Conservation (phyloP, 108 stramenopile genomes). For the Skeletonema potamos region DNA sequence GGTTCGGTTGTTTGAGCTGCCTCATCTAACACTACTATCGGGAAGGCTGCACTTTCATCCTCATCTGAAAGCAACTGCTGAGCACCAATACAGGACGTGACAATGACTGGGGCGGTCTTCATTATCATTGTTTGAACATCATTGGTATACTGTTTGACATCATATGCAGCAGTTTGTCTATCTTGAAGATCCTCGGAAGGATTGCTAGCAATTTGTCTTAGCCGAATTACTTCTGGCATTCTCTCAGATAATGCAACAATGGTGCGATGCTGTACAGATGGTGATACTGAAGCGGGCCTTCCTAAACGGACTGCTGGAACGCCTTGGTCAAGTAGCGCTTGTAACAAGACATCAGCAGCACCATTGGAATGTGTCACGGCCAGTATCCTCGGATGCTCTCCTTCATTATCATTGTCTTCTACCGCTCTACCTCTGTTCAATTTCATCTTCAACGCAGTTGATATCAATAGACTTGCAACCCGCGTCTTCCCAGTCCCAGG, state of each 20-base stretch:
- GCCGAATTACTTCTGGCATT: slow-evolving; percentile 48
- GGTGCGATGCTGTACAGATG: slow-evolving; percentile 59
- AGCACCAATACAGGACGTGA: slow-evolving; percentile 72
- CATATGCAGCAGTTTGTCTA: slow-evolving; percentile 27
- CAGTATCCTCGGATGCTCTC: slow-evolving; percentile 40
- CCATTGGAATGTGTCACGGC: slow-evolving; percentile 74
- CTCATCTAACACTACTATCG: slow-evolving; percentile 71
- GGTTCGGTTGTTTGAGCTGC: slow-evolving; percentile 79
- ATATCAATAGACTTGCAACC: slow-evolving; percentile 54
- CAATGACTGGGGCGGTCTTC: slow-evolving; percentile 61
- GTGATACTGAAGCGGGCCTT: slow-evolving; percentile 62
- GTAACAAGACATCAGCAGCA: slow-evolving; percentile 72
- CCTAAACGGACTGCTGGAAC: slow-evolving; percentile 72
- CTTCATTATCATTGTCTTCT: slow-evolving; percentile 1
- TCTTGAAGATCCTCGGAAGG: slow-evolving; percentile 9
- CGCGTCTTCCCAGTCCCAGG: slow-evolving; percentile 59
- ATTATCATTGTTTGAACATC: slow-evolving; percentile 42
- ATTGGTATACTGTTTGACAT: slow-evolving; percentile 35
- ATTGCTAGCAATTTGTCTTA: slow-evolving; percentile 37
- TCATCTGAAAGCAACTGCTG: slow-evolving; percentile 47
- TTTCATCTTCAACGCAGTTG: slow-evolving; percentile 50
- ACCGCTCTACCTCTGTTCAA: background rate
- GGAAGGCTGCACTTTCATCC: slow-evolving; percentile 28
- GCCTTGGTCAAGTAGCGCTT: slow-evolving; percentile 60
- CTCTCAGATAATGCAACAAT: slow-evolving; percentile 59